phyloP scores from a whole-genome alignment of 1,284 basidiomycete species.

The Trichosporon sp. region DNA sequence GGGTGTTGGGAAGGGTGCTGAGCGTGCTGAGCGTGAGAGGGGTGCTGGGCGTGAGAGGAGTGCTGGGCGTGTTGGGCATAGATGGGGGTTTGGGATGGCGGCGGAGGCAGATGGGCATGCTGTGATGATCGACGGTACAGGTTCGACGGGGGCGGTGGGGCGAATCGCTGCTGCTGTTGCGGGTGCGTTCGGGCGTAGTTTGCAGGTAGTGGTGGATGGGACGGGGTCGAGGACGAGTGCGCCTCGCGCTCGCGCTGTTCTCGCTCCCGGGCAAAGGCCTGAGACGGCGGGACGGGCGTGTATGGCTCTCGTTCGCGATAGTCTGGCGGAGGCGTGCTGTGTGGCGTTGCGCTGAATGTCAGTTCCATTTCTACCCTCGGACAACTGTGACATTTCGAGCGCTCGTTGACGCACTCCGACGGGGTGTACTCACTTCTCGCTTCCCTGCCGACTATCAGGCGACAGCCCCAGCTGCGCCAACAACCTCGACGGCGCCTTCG shows the following conservation, averaged over 20 bases:
- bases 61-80: no score
- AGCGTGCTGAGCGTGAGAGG: no score
- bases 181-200: neutral
- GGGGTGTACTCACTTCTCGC: slow-evolving; percentile 10
- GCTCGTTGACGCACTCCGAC: no score
- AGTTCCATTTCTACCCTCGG: neutral
- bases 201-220: neutral
- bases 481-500: slow-evolving; percentile 14
- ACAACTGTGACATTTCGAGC: no score
- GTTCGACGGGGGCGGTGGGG: neutral
- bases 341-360: neutral
- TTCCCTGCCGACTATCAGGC: neutral
- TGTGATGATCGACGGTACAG: neutral
- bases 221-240: no score
- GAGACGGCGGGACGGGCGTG: neutral
- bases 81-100: no score
- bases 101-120: neutral
- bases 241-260: neutral
- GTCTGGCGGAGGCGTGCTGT: slow-evolving; percentile 11
- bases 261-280: neutral
- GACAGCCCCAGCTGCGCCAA: slow-evolving; percentile 19
- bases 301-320: neutral
- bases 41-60: no score
- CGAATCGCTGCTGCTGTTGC: neutral
- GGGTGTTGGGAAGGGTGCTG: no score